Evolutionary conservation across 2,329 filamentous ascomycete species (phyloP).

Genomic region (Daldinia eschscholtzii): DNA sequence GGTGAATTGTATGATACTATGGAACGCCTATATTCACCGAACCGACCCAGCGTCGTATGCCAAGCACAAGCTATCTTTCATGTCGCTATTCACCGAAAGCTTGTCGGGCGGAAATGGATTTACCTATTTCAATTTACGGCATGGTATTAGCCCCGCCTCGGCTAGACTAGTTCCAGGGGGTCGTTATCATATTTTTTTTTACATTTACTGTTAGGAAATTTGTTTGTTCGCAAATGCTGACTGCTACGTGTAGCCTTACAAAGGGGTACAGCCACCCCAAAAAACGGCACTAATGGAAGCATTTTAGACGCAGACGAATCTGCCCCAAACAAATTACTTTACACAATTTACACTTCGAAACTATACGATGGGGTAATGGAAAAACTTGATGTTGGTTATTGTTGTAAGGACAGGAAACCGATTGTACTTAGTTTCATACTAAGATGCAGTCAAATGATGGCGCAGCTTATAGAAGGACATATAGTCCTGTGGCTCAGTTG

Average conservation of each 20-base stretch:
- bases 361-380: not conserved
- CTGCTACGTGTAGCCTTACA: not conserved
- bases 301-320: not conserved
- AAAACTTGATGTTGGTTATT: not conserved
- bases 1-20: conserved; percentile 6
- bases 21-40: conserved; percentile 2
- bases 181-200: not conserved
- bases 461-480: not conserved
- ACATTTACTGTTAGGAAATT: not conserved
- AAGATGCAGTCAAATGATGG: not conserved
- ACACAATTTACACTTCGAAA: not conserved
- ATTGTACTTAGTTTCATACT: not conserved
- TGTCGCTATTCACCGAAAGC: conserved; percentile 13
- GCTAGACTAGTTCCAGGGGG: not conserved
- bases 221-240: conserved; percentile 1
- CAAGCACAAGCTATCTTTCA: conserved; percentile 21
- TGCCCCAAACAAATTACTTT: not conserved
- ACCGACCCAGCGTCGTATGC: conserved; percentile 3
- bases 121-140: not conserved
- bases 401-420: not conserved
- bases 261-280: not conserved
- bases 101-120: conserved; percentile 8
- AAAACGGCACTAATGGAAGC: not conserved
- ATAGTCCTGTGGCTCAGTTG: conserved; percentile 7
- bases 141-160: not conserved